phyloP scores from a whole-genome alignment of 352 stramenopile species.

The Globisporangium middletonii region DNA sequence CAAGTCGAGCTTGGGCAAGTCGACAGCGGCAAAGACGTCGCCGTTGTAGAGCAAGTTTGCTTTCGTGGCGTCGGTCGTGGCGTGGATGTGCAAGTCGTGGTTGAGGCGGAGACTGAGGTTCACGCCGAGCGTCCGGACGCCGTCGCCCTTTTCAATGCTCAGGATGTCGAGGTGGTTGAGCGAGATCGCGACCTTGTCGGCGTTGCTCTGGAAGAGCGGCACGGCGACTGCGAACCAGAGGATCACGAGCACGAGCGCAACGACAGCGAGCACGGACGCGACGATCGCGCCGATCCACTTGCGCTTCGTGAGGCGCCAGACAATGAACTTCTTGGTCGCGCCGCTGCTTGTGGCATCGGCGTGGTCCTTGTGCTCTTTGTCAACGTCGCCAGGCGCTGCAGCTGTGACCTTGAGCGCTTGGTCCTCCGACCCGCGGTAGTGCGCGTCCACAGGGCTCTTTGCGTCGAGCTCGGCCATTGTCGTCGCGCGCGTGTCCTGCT shows the following conservation, averaged over 20 bases:
- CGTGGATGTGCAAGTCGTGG: conserved; percentile 34
- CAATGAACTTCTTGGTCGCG: conserved; percentile 30
- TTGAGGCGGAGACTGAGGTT: conserved; percentile 50
- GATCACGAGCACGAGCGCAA: conserved; percentile 49
- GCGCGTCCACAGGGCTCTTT: conserved; percentile 2
- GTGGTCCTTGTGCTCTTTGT: conserved; percentile 31
- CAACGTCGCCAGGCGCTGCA: conserved; percentile 19
- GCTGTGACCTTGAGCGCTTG: conserved; percentile 23
- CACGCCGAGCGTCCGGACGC: conserved; percentile 25
- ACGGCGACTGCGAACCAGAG: conserved; percentile 56
- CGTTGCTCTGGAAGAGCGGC: conserved; percentile 54
- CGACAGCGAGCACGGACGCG: conserved; percentile 25
- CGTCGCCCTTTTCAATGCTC: conserved; percentile 23
- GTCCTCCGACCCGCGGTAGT: conserved; percentile 11
- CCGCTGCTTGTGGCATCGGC: not conserved
- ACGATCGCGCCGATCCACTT: conserved; percentile 42
- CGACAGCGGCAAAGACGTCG: conserved; percentile 36
- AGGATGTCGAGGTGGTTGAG: conserved; percentile 71
- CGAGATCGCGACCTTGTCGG: conserved; percentile 42
- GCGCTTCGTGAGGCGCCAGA: conserved; percentile 46
- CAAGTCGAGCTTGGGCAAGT: conserved; percentile 47
- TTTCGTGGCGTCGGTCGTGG: conserved; percentile 45
- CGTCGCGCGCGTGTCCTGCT: not conserved
- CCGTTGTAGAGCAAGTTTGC: conserved; percentile 37
- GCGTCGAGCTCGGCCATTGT: not conserved